These are phyloP conservation scores for Boeremia exigua DNA, from an alignment of 2,329 filamentous ascomycete species.

Conservation along the genomic window DNA sequence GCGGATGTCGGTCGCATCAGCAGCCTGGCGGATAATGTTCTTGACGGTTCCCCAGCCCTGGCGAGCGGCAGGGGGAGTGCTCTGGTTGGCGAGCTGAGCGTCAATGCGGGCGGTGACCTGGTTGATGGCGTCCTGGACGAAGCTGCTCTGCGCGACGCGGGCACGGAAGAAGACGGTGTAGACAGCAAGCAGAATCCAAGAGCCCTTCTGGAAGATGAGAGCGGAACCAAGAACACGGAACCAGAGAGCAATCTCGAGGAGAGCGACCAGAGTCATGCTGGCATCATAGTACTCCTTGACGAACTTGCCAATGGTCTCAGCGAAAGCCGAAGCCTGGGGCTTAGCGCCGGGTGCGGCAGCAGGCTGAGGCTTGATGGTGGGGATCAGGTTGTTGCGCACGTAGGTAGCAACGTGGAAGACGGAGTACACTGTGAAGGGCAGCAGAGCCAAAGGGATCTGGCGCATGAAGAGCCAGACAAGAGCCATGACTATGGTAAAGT, in stretches of 20 bases:
- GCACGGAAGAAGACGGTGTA: conserved; percentile 95
- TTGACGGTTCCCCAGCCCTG: conserved; percentile 84
- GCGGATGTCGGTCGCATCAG: conserved; percentile 78
- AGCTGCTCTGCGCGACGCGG: conserved; percentile 85
- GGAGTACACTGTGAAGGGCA: conserved; percentile 96
- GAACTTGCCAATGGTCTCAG: conserved; percentile 86
- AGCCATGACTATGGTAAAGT: conserved; percentile 73
- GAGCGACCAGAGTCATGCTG: conserved; percentile 91
- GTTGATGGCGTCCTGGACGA: conserved; percentile 84
- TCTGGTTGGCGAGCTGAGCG: conserved; percentile 82
- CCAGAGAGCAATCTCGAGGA: conserved; percentile 88
- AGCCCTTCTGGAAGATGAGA: conserved; percentile 85
- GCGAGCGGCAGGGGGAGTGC: conserved; percentile 78
- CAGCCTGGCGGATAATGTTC: conserved; percentile 72
- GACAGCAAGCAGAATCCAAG: conserved; percentile 83
- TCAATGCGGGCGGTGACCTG: conserved; percentile 78
- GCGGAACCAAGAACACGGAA: conserved; percentile 80
- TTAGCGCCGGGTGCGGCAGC: conserved; percentile 59
- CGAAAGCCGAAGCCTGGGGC: conserved; percentile 67
- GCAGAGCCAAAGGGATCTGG: conserved; percentile 86
- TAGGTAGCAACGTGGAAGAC: conserved; percentile 99
- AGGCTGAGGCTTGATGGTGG: conserved; percentile 76
- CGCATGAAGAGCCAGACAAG: conserved; percentile 92
- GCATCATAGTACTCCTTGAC: conserved; percentile 98
- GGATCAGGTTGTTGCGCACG: conserved; percentile 89